Conservation (phyloP, 2,329 filamentous ascomycete genomes). For the Calonectria multiphialidica region DNA sequence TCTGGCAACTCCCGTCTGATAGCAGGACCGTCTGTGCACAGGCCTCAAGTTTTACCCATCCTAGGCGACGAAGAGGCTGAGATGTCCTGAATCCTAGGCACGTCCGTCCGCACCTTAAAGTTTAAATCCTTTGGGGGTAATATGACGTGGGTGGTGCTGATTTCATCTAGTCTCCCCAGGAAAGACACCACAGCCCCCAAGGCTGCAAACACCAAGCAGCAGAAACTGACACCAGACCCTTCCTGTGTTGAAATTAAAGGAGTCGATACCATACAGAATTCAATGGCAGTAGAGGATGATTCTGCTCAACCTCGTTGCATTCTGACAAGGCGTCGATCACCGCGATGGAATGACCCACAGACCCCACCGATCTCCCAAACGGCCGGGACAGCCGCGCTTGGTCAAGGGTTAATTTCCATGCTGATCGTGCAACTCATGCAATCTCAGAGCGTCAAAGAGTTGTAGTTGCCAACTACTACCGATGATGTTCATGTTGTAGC, state of each 20-base stretch:
- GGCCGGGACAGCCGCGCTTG: neutral
- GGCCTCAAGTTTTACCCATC: neutral
- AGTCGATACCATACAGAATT: neutral
- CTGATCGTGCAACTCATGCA: neutral
- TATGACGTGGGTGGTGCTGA: neutral
- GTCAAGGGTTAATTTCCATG: neutral
- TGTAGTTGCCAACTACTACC: neutral
- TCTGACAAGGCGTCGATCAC: neutral
- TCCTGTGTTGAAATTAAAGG: neutral
- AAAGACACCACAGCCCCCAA: neutral
- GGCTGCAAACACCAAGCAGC: neutral
- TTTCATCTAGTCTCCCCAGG: no score
- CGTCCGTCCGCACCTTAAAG: neutral
- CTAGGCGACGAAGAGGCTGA: neutral
- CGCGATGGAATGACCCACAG: neutral
- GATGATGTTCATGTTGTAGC: no score
- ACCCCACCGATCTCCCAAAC: neutral
- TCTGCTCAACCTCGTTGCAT: neutral
- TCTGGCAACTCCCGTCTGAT: neutral
- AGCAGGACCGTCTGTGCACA: neutral
- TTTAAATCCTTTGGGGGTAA: neutral
- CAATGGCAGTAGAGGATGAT: no score
- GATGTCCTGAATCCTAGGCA: neutral
- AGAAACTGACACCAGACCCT: no score
- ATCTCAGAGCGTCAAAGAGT: neutral